Conservation (phyloP, 2,329 filamentous ascomycete genomes). For the Nannizziopsis arthrosporioides region DNA sequence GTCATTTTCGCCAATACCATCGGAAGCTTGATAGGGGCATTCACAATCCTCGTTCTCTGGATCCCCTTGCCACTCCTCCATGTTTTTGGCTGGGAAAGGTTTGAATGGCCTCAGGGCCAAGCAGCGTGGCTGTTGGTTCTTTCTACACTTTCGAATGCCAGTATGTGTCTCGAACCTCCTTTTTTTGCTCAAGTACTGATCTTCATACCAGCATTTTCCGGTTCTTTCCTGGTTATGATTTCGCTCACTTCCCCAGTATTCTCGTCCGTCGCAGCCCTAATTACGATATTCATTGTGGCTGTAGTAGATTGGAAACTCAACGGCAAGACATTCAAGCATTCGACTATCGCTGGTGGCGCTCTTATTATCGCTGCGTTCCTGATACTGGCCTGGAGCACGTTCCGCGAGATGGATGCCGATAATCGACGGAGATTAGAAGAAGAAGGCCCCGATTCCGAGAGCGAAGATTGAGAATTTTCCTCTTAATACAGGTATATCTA, state of each 20-base stretch:
- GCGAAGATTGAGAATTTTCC: constrained; percentile 26
- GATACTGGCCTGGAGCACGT: constrained; percentile 84
- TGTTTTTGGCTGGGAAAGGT: constrained; percentile 62
- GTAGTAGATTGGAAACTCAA: constrained; percentile 81
- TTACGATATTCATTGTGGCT: constrained; percentile 95
- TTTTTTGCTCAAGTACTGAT: neutral
- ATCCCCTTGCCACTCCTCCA: constrained; percentile 80
- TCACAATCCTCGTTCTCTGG: constrained; percentile 83
- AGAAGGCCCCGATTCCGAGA: constrained; percentile 34
- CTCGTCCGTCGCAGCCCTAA: constrained; percentile 77
- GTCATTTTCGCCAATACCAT: constrained; percentile 94
- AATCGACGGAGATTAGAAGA: constrained; percentile 46
- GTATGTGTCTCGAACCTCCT: constrained; percentile 33
- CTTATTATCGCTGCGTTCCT: constrained; percentile 81
- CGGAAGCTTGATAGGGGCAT: constrained; percentile 71
- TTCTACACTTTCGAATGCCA: constrained; percentile 75
- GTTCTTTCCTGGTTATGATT: constrained; percentile 85
- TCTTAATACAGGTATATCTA: neutral
- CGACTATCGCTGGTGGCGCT: constrained; percentile 68
- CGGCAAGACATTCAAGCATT: constrained; percentile 59
- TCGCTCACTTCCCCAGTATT: constrained; percentile 85
- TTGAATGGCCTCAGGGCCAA: constrained; percentile 66
- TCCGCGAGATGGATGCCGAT: constrained; percentile 83
- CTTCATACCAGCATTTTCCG: constrained; percentile 55
- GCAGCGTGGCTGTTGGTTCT: constrained; percentile 70